These are phyloP conservation scores for Phylloporus arenicola DNA, from an alignment of 768 basidiomycete genomes.

Conservation along the genomic window DNA sequence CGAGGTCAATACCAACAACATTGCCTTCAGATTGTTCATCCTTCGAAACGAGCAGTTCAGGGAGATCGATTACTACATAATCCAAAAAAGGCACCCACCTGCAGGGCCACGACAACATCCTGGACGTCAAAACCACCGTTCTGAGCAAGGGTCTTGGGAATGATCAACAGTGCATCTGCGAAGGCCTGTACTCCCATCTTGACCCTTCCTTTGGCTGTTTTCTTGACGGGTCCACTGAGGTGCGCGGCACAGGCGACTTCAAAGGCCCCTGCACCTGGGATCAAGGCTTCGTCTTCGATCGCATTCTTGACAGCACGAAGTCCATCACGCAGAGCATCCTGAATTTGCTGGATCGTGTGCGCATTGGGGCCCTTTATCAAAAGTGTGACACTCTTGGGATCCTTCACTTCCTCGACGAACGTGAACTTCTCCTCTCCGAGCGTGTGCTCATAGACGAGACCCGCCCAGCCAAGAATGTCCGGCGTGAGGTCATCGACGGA, in stretches of 20 bases:
- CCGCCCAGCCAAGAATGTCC: constrained; percentile 92
- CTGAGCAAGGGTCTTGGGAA: constrained; percentile 93
- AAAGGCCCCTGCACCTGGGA: constrained; percentile 98
- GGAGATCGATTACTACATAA: constrained; percentile 10
- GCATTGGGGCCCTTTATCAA: constrained; percentile 97
- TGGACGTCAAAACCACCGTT: constrained; percentile 98
- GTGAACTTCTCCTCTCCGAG: constrained; percentile 99
- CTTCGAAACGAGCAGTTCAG: constrained; percentile 32
- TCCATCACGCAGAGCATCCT: constrained; percentile 97
- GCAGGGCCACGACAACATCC: constrained; percentile 86
- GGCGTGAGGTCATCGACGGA: constrained; percentile 95
- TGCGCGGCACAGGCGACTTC: constrained; percentile 89
- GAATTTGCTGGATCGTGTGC: constrained; percentile 93
- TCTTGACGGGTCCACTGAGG: constrained; percentile 73
- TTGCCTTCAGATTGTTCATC: constrained; percentile 96
- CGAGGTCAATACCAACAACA: constrained; percentile 83
- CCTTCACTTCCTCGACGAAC: constrained; percentile 93
- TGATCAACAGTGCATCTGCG: constrained; percentile 88
- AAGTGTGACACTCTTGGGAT: constrained; percentile 91
- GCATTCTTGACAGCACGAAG: constrained; percentile 95
- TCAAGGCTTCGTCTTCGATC: constrained; percentile 79
- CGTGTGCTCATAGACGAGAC: constrained; percentile 97
- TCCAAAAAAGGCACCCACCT: constrained; percentile 43
- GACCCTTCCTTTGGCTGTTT: constrained; percentile 83
- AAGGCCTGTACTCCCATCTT: constrained; percentile 98